Evolutionary conservation across 202 grass and related monocot genomes (phyloP), one percentile per base, ranked within the genome.

Genomic region (Setaria italica): DNA sequence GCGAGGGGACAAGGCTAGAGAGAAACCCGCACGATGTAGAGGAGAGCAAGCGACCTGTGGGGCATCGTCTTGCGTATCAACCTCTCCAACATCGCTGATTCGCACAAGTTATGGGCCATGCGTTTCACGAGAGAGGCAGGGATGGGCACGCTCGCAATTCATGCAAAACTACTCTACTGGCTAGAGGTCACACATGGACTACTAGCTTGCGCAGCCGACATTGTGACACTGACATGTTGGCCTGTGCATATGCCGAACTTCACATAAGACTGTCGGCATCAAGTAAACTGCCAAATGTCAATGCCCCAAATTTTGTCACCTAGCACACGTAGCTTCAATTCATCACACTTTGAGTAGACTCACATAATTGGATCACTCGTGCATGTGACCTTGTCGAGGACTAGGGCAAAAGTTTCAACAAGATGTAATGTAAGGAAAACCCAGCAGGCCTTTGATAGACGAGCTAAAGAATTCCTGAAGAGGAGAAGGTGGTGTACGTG

Each of bases 1-100:
- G 41, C 50, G 45, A 76, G 89, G 89, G 76, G 89, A 90, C 89
- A 87, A 29, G 70, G 80, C 62, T 46, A 13, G 89, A 90, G 89
- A 55, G 79, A 86, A 90, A 84, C 35, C 85, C 85, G 85, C 80
- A 80, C 59, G 54, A 87, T 87, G 89, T 76, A 87, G 41, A 83
- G 80, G 75, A 74, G 60, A 2, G 67, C 73, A 21, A 79, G 80
- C 60, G 88, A n/a, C 88, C 50, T 58, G 84, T 80, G 89, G 75
- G 67, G 25, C 63, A 77, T 58, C 47, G 15, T 39, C 65, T 86
- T 86, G 84, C 79, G 73, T 82, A n/a, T 82, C 12, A 51, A 77
- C 79, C 66, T 73, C 66, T 64, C 72, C 47, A 54, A 70, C 20
- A 47, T 46, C 39, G 45, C 65, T 80, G 21, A 70, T 76, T 84